phyloP scores from a whole-genome alignment of 495 filamentous ascomycete genomes.

The Aspergillus biplanus region DNA sequence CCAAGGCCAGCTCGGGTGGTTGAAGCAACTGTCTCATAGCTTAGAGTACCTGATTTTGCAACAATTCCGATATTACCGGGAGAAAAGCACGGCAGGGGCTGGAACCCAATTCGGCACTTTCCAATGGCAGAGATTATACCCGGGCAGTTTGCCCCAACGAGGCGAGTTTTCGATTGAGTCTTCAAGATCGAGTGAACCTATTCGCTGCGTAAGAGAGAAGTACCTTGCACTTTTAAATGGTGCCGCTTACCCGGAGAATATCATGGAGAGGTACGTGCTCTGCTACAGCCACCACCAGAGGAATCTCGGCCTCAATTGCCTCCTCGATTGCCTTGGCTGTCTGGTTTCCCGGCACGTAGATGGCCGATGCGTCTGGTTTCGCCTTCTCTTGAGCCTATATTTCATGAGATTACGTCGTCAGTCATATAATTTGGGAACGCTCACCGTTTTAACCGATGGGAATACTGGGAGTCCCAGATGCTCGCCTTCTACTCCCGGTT shows the following conservation, averaged over 20 bases:
- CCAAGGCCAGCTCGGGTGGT: conserved; percentile 81
- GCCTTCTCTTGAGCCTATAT: conserved; percentile 70
- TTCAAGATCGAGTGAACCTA: conserved; percentile 77
- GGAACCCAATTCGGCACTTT: conserved; percentile 84
- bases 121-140: conserved; percentile 86
- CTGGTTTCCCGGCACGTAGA: conserved; percentile 82
- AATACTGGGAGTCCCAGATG: conserved; percentile 83
- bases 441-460: conserved; percentile 67
- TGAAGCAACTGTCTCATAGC: conserved; percentile 86
- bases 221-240: neutral
- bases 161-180: conserved; percentile 77
- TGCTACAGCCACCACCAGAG: conserved; percentile 85
- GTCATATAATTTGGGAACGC: conserved; percentile 19
- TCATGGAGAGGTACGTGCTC: conserved; percentile 92
- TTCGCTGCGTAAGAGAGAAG: neutral
- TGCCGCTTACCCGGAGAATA: conserved; percentile 65
- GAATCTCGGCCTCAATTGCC: conserved; percentile 86
- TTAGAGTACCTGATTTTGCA: conserved; percentile 86
- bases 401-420: conserved; percentile 13
- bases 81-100: conserved; percentile 75
- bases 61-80: conserved; percentile 80
- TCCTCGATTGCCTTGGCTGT: conserved; percentile 82
- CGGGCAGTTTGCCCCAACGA: conserved; percentile 86
- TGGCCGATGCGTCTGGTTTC: conserved; percentile 82
- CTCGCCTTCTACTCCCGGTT: conserved; percentile 73